phyloP scores from a whole-genome alignment of 2,329 filamentous ascomycete species.

The Nigrograna mackinnonii region DNA sequence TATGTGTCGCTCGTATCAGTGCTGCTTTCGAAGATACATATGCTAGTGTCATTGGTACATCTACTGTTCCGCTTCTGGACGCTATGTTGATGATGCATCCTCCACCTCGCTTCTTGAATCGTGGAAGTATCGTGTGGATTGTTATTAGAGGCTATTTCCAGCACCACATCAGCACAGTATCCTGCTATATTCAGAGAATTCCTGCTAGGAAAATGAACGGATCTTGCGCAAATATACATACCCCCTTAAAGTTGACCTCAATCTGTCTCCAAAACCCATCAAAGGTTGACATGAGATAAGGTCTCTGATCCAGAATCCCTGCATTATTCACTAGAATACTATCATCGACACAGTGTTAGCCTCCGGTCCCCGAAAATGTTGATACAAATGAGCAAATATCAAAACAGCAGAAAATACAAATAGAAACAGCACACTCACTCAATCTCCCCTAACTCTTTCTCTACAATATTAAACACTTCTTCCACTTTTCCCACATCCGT shows the following conservation, averaged over 20 bases:
- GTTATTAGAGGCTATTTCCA: conserved; percentile 23
- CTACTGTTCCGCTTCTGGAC: conserved; percentile 29
- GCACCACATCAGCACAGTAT: background rate
- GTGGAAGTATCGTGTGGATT: conserved; percentile 26
- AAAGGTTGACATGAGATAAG: conserved; percentile 29
- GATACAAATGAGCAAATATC: too few species aligned
- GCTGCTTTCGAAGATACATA: conserved; percentile 33
- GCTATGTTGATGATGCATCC: conserved; percentile 37
- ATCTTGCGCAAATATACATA: conserved; percentile 8
- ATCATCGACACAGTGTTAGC: background rate
- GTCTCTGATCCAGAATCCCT: conserved; percentile 27
- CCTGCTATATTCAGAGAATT: background rate
- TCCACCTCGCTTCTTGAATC: conserved; percentile 22
- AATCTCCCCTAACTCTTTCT: conserved; percentile 23
- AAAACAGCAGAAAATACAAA: too few species aligned
- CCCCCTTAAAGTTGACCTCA: conserved; percentile 36
- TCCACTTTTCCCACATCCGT: conserved; percentile 15
- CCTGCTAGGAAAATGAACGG: background rate
- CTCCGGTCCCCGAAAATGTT: background rate
- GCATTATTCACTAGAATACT: conserved; percentile 33
- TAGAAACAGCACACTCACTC: conserved; percentile 11
- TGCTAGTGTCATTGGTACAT: conserved; percentile 34
- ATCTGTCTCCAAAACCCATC: conserved; percentile 31
- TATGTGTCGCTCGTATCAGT: conserved; percentile 31
- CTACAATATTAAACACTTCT: conserved; percentile 17